Evolutionary conservation across 306 rosid species (phyloP), one percentile per base, ranked within the genome.

Genomic region (Leucaena leucocephala): DNA sequence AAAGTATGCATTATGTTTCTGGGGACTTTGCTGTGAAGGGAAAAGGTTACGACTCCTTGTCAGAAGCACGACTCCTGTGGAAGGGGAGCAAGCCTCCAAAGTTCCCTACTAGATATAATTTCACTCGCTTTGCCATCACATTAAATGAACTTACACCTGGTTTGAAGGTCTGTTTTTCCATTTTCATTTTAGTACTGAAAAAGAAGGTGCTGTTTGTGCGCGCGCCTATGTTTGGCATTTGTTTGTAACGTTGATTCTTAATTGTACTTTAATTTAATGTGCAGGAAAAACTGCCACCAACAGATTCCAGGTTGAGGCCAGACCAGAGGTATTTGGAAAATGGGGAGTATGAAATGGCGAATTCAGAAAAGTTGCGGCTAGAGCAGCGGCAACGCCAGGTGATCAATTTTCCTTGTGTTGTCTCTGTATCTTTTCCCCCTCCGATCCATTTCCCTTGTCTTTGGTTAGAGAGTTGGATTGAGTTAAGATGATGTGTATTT

Each of bases 311-410:
- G 89, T 87, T 94, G 42, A 89, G 98, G 82, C 98, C 98, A 4
- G 98, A 94, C 73, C 98, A 94, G 83, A 88, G 98, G 82, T 86
- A 90, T 88, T 86, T 94, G 81, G 98, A 94, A 87, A 94, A 92
- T 76, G 98, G 98, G 65, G 97, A 92, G 85, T 92, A 90, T 72
- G 98, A 94, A 71, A 92, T 87, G 94, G 97, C 97, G 14, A 94
- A 94, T 81, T 81, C 86, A 4, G 98, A 94, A 74, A 94, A 94
- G 81, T 80, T 94, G 84, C 90, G 98, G 77, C 84, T 94, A 66
- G 98, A 94, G 85, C 98, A 90, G 84, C 88, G 92, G 63, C 98
- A 94, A 73, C 98, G 97, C 40, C 98, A 92, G 97, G 98, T 94
- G 82, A 62, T 57, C 33, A 33, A 27, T 27, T 27, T 27, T 27